These are phyloP conservation scores for Fusarium sp. DNA, from an alignment of 2,329 filamentous ascomycete genomes.

Conservation along the genomic window DNA sequence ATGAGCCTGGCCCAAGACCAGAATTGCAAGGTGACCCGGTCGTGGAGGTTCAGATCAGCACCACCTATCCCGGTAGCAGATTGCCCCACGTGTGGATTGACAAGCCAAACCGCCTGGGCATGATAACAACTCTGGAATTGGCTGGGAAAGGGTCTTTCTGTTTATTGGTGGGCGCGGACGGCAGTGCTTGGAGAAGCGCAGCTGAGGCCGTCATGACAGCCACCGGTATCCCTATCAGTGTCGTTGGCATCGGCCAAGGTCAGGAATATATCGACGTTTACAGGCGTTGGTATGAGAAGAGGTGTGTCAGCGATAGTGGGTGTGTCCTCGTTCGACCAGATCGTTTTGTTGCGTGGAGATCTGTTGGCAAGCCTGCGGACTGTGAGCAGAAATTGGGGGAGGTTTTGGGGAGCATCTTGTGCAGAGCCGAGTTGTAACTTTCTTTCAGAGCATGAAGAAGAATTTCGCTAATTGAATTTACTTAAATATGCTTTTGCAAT, in stretches of 20 bases:
- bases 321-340: background rate
- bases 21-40: background rate
- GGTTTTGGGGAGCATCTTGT: background rate
- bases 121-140: background rate
- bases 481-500: too few relatives aligned
- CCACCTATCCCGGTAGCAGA: background rate
- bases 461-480: too few relatives aligned
- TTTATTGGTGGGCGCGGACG: background rate
- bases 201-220: rapidly evolving
- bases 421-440: background rate
- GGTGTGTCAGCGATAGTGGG: background rate
- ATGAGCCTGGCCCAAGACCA: background rate
- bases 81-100: background rate
- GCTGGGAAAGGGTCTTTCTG: background rate
- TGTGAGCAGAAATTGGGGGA: background rate
- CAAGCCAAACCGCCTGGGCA: too few relatives aligned
- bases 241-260: background rate
- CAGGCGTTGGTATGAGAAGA: background rate
- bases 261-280: background rate
- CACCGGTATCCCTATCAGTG: background rate
- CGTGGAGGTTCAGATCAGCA: background rate
- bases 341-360: background rate
- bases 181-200: rapidly evolving
- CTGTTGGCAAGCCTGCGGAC: background rate
- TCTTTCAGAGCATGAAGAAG: too few relatives aligned